Evolutionary conservation across 2,329 filamentous ascomycete species (phyloP), one percentile per base, ranked within the genome.

Genomic region (Pyrenophora teres): DNA sequence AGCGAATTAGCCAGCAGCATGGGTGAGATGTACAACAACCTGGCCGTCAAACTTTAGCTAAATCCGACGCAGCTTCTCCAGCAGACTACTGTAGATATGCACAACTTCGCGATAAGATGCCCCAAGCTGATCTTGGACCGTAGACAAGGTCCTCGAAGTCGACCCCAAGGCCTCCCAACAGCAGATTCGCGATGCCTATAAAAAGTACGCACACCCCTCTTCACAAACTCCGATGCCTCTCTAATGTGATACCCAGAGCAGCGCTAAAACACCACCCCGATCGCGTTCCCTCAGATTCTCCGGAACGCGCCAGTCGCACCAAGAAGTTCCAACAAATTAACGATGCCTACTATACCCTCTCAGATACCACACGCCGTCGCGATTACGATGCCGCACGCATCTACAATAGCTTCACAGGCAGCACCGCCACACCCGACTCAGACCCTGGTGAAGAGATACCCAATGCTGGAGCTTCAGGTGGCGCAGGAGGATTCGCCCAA

Each of bases 221-320:
- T 36, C 18, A 15, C 40, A 31, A 38, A 4, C 6, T 13, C 18
- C 8, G 35, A n/a, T 6, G 9, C 23, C 15, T 16, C 33, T 49
- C 57, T 62, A 46, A 38, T 41, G 19, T 16, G 42, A 18, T 41
- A 13, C 13, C 30, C 68, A 92, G 89, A 70, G 89, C 90, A 65
- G 93, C 93, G 4, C 80, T 97, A 39, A 96, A 94, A 76, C 92
- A 90, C 59, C 93, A 97, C 73, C 93, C 93, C 1, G 94, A 99
- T 73, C 89, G 94, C 53, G 91, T 99, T 35, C 82, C 92, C 23
- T 78, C 83, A 60, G 86, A 92, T 75, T 93, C 91, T 4, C 90
- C 92, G 32, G 92, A 97, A 64, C 90, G 93, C 58, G 75, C 85
- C 18, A 75, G 83, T 10, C 89, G 92, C 67, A 99, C 94, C 5